Conservation (phyloP, 495 filamentous ascomycete species). For the Penicillium samsonianum region DNA sequence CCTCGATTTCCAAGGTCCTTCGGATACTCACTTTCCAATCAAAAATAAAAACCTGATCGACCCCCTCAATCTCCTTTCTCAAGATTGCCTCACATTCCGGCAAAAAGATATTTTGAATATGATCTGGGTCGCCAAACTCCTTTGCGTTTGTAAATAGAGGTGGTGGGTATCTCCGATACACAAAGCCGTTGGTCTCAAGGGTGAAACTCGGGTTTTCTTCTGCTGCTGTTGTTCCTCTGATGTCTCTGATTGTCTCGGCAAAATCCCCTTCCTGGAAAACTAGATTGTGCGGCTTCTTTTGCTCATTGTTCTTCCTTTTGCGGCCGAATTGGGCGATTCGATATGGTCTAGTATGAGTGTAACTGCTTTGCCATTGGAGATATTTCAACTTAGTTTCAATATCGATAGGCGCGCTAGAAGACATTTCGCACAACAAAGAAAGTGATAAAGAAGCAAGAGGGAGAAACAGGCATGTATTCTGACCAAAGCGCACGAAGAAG, state of each 20-base stretch:
- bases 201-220: too few species aligned
- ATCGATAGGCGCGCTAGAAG: neutral
- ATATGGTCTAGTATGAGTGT: constrained; percentile 13
- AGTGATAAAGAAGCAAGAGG: too few species aligned
- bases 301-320: constrained; percentile 1
- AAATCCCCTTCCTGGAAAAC: neutral
- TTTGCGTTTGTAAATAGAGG: neutral
- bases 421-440: too few species aligned
- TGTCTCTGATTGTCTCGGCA: too few species aligned
- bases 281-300: constrained; percentile 3
- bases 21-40: constrained; percentile 29
- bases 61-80: constrained; percentile 22
- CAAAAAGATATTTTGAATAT: constrained; percentile 24
- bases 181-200: constrained; percentile 9
- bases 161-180: constrained; percentile 2
- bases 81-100: constrained; percentile 27
- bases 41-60: constrained; percentile 28
- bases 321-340: constrained; percentile 2
- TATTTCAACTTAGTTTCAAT: constrained; percentile 12
- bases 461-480: too few species aligned
- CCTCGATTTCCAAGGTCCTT: too few species aligned
- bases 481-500: too few species aligned
- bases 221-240: too few species aligned
- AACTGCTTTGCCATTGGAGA: constrained; percentile 18
- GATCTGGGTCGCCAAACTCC: constrained; percentile 4